Evolutionary conservation across 371 early-diverging fungal genomes (phyloP), one percentile per base, ranked within the genome.

Genomic region (Batkoa obscura): DNA sequence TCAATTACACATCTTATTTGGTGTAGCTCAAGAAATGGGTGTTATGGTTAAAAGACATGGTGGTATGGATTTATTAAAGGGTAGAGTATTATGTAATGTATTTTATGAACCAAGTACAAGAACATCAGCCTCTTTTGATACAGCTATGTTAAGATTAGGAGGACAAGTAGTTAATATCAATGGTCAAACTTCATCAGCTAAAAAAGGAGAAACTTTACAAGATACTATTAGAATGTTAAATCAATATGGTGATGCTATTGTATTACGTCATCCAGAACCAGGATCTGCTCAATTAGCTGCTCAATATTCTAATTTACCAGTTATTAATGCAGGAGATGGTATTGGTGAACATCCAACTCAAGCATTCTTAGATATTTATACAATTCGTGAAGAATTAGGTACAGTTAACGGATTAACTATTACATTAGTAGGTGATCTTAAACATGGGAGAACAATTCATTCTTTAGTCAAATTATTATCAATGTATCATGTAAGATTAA

Each of bases 321-420:
- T 97, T 39, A 86, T 97, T 70, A 94, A 93, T 64, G 95, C 93
- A 47, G 94, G 97, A 60, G 95, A 94, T 66, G 97, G 97, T 61
- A 75, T 82, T 52, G 95, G 97, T 43, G 97, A 94, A 73, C 97
- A 97, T 70, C 97, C 97, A 34, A 88, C 93, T 17, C 97, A 96
- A 70, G 97, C 95, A 46, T 86, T 94, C 79, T 74, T 97, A 57
- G 97, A 97, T 68, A 76, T 81, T 17, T 97, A 85, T 64, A 94
- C 94, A 13, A 68, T 70, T 55, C 68, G 67, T 72, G 85, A 86
- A 73, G 86, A 84, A 65, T 69, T 88, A 15, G 94, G 95, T 62
- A 92, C 94, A n/a, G 91, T 94, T 55, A 93, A 94, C 67, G 94
- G 93, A 1, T 72, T 97, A 56, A 90, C 86, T 13, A 80, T 97